A percentile compares a stretch with the other conserved stretches of the same genome.
These are phyloP conservation scores for Alopecurus myosuroides DNA, from an alignment of 176 grass and related monocot genomes.

Conservation along the genomic window DNA sequence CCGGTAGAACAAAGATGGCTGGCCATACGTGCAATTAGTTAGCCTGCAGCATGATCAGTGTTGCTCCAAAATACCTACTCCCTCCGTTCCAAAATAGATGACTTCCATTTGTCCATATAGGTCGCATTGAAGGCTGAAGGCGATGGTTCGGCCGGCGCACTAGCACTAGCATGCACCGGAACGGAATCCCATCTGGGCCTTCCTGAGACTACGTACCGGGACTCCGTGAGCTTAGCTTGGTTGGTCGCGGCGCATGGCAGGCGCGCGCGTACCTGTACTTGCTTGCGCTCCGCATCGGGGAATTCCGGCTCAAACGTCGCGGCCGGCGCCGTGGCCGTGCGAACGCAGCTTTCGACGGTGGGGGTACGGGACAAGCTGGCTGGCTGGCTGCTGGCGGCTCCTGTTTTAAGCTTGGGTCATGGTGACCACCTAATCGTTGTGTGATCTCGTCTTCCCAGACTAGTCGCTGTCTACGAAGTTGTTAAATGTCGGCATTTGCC, in stretches of 20 bases:
- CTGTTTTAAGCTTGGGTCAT: not conserved
- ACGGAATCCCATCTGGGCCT: not conserved
- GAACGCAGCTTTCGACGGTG: constrained; percentile 11
- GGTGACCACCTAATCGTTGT: not conserved
- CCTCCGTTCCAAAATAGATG: no score
- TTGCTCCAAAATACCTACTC: not conserved
- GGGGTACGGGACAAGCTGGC: not conserved
- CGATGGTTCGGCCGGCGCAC: not conserved
- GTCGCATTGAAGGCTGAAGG: not conserved
- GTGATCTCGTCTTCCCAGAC: not conserved
- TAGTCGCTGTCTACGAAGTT: not conserved
- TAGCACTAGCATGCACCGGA: not conserved
- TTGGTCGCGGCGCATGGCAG: not conserved
- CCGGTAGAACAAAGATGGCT: not conserved
- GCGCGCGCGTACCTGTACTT: not conserved
- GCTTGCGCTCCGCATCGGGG: not conserved
- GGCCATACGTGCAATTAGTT: not conserved
- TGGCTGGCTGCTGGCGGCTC: not conserved
- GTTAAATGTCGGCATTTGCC: not conserved
- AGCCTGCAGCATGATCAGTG: not conserved
- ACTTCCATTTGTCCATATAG: no score
- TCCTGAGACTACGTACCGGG: not conserved
- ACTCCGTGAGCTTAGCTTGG: not conserved
- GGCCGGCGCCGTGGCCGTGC: not conserved
- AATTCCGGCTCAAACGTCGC: not conserved